Conservation (phyloP, 2,329 filamentous ascomycete species). For the Sporothrix humicola region DNA sequence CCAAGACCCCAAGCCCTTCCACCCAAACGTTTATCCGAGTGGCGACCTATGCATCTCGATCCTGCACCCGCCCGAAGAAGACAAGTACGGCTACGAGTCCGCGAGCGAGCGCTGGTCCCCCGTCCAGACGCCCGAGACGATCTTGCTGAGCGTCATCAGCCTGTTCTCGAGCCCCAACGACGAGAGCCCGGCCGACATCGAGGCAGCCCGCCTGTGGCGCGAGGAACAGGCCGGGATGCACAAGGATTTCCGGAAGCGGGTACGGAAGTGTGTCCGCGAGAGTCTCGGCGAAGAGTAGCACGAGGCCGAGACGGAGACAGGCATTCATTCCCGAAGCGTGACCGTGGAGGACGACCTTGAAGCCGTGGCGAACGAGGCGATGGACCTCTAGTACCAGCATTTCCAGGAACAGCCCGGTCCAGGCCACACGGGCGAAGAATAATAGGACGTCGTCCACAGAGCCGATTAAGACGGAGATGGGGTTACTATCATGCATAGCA, state of each 20-base stretch:
- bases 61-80: conserved; percentile 91
- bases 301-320: too few species aligned
- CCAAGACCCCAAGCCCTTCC: conserved; percentile 80
- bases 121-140: conserved; percentile 93
- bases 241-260: conserved; percentile 78
- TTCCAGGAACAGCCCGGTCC: too few species aligned
- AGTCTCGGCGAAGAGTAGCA: conserved; percentile 74
- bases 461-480: neutral
- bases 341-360: too few species aligned
- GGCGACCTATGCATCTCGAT: conserved; percentile 97
- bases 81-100: conserved; percentile 90
- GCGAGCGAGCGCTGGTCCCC: conserved; percentile 92
- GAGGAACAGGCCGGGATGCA: conserved; percentile 69
- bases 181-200: conserved; percentile 92
- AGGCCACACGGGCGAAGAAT: too few species aligned
- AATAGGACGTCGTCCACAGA: too few species aligned
- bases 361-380: too few species aligned
- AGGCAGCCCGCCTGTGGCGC: conserved; percentile 86
- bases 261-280: conserved; percentile 78
- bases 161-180: conserved; percentile 93
- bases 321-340: too few species aligned
- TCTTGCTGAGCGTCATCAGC: conserved; percentile 88
- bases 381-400: too few species aligned
- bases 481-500: conserved; percentile 18
- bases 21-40: conserved; percentile 89